A percentile compares a stretch with the other conserved stretches of the same genome.
phyloP scores from a whole-genome alignment of 1,284 basidiomycete species.

The Pisolithus thermaeus region DNA sequence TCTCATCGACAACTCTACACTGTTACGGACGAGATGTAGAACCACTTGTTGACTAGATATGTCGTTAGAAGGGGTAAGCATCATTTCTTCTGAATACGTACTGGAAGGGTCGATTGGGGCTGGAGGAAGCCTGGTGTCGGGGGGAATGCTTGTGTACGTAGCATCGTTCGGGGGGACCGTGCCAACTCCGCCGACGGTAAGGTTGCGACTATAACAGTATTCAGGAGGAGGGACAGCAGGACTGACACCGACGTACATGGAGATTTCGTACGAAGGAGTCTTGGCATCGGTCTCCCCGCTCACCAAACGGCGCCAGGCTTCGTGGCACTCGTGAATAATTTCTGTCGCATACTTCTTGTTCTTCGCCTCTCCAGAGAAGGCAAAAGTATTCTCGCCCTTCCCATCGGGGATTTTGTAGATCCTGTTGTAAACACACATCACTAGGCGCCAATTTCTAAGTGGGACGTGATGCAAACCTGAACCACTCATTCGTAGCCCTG shows the following conservation, averaged over 20 bases:
- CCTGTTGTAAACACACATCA: conserved; percentile 33
- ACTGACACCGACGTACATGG: conserved; percentile 56
- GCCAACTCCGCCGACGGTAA: conserved; percentile 70
- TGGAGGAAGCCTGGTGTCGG: conserved; percentile 76
- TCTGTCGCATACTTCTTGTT: conserved; percentile 99
- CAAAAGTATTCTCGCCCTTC: conserved; percentile 98
- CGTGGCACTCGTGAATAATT: conserved; percentile 98
- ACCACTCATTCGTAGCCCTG: conserved; percentile 96
- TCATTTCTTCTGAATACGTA: conserved; percentile 34
- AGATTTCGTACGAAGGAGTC: conserved; percentile 67
- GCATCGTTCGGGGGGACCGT: conserved; percentile 62
- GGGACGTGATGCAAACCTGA: conserved; percentile 52
- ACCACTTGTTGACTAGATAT: conserved; percentile 77
- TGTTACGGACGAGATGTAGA: conserved; percentile 82
- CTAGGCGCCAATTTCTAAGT: conserved; percentile 6
- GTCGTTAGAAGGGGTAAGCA: conserved; percentile 26
- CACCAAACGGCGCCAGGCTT: conserved; percentile 96
- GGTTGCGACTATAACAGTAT: conserved; percentile 48
- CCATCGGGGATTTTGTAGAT: conserved; percentile 99
- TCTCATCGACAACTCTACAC: conserved; percentile 38
- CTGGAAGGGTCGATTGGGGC: conserved; percentile 86
- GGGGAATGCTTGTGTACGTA: conserved; percentile 63
- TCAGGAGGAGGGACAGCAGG: conserved; percentile 1
- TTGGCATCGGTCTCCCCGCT: conserved; percentile 73
- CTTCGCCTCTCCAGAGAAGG: conserved; percentile 99